phyloP scores from a whole-genome alignment of 1,284 basidiomycete genomes.

The Naganishia cerealis region DNA sequence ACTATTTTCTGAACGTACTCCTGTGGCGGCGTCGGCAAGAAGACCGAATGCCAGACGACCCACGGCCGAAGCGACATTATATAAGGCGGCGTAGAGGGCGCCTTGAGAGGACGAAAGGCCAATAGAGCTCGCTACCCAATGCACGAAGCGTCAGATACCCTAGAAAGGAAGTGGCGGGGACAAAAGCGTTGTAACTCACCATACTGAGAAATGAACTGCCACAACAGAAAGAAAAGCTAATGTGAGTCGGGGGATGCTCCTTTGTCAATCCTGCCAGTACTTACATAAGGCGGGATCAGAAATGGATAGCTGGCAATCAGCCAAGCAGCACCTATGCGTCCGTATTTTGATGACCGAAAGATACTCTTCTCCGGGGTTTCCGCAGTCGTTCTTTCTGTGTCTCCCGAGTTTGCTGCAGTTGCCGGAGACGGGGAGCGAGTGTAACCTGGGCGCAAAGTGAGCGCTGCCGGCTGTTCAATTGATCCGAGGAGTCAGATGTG shows the following conservation, averaged over 20 bases:
- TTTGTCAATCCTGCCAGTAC: neutral
- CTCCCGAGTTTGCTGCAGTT: neutral
- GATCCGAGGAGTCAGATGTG: neutral
- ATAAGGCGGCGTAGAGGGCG: slow-evolving; percentile 39
- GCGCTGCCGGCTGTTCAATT: slow-evolving; percentile 14
- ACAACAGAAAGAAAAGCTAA: neutral
- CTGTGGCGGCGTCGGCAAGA: slow-evolving; percentile 35
- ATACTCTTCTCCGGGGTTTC: slow-evolving; percentile 33
- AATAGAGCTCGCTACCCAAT: slow-evolving; percentile 40
- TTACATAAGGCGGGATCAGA: slow-evolving; percentile 48
- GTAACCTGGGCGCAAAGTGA: slow-evolving; percentile 24
- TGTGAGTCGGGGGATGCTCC: neutral
- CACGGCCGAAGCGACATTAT: slow-evolving; percentile 41
- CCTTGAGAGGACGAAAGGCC: slow-evolving; percentile 42
- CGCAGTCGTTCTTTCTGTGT: slow-evolving; percentile 7
- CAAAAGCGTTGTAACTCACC: slow-evolving; percentile 6
- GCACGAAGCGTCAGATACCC: neutral
- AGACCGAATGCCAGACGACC: slow-evolving; percentile 41
- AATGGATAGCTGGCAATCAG: slow-evolving; percentile 49
- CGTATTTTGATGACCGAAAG: slow-evolving; percentile 46
- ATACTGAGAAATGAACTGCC: slow-evolving; percentile 36
- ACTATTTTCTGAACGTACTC: slow-evolving; percentile 22
- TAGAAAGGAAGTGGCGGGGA: neutral
- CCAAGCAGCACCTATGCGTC: slow-evolving; percentile 43
- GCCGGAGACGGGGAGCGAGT: slow-evolving; percentile 5